Percentiles rank a stretch among this genome's conserved stretches.
phyloP scores from a whole-genome alignment of 108 stramenopile genomes.

The Cyclotella baltica region DNA sequence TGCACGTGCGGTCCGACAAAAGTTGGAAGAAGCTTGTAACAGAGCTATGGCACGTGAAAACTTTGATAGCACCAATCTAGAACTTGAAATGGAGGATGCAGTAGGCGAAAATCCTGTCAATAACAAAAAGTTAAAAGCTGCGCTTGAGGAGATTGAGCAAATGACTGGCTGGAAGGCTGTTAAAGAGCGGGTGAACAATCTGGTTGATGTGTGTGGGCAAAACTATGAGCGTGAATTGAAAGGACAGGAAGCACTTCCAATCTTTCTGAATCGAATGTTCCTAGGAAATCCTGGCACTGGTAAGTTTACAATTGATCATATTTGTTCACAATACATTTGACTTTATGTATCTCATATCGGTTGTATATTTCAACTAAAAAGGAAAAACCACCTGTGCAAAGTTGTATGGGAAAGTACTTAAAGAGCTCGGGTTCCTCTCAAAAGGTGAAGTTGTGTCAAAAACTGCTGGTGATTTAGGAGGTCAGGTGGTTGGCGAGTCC shows the following conservation, averaged over 20 bases:
- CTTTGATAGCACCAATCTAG: conserved; percentile 27
- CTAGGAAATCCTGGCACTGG: conserved; percentile 84
- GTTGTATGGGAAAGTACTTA: conserved; percentile 66
- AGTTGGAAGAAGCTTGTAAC: conserved; percentile 40
- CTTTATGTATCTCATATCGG: background rate
- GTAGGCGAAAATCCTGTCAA: conserved; percentile 50
- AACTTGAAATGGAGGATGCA: conserved; percentile 38
- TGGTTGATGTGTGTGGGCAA: conserved; percentile 51
- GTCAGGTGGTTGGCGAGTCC: conserved; percentile 60
- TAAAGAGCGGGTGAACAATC: conserved; percentile 38
- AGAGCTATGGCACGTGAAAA: conserved; percentile 43
- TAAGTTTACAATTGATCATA: conserved; percentile 19
- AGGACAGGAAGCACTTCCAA: conserved; percentile 44
- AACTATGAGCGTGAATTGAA: conserved; percentile 62
- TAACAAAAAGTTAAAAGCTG: conserved; percentile 31
- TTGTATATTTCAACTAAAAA: background rate
- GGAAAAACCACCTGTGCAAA: conserved; percentile 69
- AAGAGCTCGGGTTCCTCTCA: conserved; percentile 71
- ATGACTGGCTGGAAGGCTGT: conserved; percentile 55
- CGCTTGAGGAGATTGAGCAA: conserved; percentile 30
- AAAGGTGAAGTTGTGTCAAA: conserved; percentile 75
- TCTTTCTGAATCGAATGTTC: conserved; percentile 73
- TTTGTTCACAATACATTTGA: background rate
- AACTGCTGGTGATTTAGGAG: conserved; percentile 71
- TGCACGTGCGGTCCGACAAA: conserved; percentile 50